Percentiles rank a stretch among this genome's conserved stretches.
These are phyloP conservation scores for Cucurbita argyrosperma DNA, from an alignment of 306 rosid genomes.

Conservation along the genomic window DNA sequence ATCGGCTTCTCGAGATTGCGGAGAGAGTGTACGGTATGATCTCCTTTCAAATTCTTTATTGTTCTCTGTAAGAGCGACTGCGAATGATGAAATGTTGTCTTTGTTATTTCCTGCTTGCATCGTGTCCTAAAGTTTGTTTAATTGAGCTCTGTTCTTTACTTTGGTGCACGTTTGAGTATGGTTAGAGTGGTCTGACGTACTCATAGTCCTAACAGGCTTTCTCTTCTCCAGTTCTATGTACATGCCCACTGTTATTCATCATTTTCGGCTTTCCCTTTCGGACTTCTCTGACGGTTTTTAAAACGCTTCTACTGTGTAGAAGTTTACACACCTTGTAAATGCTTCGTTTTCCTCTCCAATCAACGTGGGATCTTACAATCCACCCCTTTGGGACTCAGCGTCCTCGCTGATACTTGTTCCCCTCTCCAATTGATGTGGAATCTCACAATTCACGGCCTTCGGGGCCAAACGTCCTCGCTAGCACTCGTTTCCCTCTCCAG, in stretches of 20 bases:
- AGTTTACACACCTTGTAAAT: no score
- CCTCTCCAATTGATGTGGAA: no score
- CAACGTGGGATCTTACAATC: no score
- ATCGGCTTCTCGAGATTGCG: constrained; percentile 96
- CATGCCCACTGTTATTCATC: neutral
- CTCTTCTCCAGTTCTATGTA: neutral
- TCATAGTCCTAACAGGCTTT: neutral
- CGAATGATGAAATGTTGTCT: neutral
- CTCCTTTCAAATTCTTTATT: neutral
- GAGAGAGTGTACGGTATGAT: constrained; percentile 82
- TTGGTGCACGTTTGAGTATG: neutral
- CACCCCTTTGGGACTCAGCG: no score
- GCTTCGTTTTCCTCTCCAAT: no score
- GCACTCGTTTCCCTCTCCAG: no score
- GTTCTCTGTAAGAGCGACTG: neutral
- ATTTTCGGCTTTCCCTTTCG: no score
- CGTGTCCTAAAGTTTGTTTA: neutral
- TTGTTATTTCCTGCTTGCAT: neutral
- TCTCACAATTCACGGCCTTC: no score
- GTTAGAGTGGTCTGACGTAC: neutral
- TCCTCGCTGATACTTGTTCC: no score
- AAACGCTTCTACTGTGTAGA: no score
- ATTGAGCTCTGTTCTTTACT: constrained; percentile 9
- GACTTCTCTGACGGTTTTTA: no score
- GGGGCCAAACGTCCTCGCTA: no score